Conservation (phyloP, 768 basidiomycete genomes). For the Rubroboletus satanas region DNA sequence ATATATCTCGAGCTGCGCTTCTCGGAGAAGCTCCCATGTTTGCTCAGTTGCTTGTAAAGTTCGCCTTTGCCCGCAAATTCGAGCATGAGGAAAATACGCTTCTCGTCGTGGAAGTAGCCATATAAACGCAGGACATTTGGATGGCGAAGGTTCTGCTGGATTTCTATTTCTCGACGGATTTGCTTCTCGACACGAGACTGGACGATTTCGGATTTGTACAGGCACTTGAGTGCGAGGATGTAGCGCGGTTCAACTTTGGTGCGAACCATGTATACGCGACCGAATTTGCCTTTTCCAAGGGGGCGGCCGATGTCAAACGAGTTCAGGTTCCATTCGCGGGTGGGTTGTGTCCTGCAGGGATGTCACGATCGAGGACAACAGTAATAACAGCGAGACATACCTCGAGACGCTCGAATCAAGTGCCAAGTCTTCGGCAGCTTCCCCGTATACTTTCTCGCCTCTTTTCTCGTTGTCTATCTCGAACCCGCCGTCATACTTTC, state of each 20-base stretch:
- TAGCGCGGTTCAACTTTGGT: slow-evolving; percentile 85
- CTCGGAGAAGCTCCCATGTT: slow-evolving; percentile 84
- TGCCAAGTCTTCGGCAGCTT: slow-evolving; percentile 76
- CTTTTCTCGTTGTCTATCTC: slow-evolving; percentile 82
- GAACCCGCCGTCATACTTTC: slow-evolving; percentile 94
- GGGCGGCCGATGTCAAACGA: slow-evolving; percentile 94
- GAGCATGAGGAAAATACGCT: slow-evolving; percentile 96
- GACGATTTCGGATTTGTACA: slow-evolving; percentile 96
- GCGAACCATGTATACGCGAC: slow-evolving; percentile 96
- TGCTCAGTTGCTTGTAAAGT: slow-evolving; percentile 91
- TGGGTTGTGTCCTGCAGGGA: slow-evolving; percentile 56
- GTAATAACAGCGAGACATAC: slow-evolving; percentile 39
- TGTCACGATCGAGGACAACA: neutral
- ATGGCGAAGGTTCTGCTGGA: slow-evolving; percentile 93
- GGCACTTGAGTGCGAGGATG: slow-evolving; percentile 94
- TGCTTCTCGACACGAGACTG: slow-evolving; percentile 93
- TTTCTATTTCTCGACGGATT: slow-evolving; percentile 95
- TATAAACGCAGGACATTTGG: slow-evolving; percentile 92
- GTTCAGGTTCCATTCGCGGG: slow-evolving; percentile 79
- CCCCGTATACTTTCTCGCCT: slow-evolving; percentile 69
- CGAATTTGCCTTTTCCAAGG: slow-evolving; percentile 98
- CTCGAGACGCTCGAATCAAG: slow-evolving; percentile 76
- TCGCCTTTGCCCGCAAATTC: slow-evolving; percentile 98
- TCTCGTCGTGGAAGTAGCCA: slow-evolving; percentile 97
- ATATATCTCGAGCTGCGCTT: slow-evolving; percentile 86